A percentile compares a stretch with the other conserved stretches of the same genome.
Conservation (phyloP, 23 red algal species). For the Chondrus crispus region DNA sequence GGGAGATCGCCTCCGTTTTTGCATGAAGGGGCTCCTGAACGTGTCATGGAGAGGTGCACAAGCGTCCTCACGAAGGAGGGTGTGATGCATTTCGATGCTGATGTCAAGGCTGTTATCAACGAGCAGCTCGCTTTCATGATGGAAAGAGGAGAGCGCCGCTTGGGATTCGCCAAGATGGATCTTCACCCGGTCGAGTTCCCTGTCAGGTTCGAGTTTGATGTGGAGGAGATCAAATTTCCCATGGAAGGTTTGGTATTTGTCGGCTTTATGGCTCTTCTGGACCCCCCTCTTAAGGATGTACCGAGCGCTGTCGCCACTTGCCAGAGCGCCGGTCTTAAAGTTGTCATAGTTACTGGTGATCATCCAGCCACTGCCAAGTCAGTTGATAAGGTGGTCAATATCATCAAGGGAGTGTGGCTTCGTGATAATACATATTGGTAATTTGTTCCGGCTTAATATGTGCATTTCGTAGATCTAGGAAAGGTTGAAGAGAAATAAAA, state of each 20-base stretch:
- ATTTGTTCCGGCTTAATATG: no score
- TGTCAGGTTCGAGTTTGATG: constrained; percentile 36
- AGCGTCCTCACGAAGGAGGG: background rate
- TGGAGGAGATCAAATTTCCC: constrained; percentile 27
- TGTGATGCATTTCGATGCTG: background rate
- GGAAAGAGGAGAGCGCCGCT: constrained; percentile 40
- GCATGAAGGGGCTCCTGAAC: constrained; percentile 84
- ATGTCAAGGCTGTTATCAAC: constrained; percentile 2
- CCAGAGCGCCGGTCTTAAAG: constrained; percentile 68
- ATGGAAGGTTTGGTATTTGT: constrained; percentile 45
- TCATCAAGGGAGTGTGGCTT: constrained; percentile 20
- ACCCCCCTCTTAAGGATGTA: constrained; percentile 71
- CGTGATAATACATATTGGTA: no score
- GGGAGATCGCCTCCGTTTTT: background rate
- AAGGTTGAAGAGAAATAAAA: no score
- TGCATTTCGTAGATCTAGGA: no score
- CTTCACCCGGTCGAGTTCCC: background rate
- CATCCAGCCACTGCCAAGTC: constrained; percentile 70
- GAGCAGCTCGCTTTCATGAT: constrained; percentile 6
- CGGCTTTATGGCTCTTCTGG: constrained; percentile 67
- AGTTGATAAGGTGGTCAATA: constrained; percentile 53
- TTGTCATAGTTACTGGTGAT: constrained; percentile 82
- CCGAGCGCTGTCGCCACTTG: constrained; percentile 55
- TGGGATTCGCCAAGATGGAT: constrained; percentile 49
- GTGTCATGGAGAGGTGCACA: constrained; percentile 30